Evolutionary conservation across 768 basidiomycete genomes (phyloP).

Genomic region (Termitomyces sp.): DNA sequence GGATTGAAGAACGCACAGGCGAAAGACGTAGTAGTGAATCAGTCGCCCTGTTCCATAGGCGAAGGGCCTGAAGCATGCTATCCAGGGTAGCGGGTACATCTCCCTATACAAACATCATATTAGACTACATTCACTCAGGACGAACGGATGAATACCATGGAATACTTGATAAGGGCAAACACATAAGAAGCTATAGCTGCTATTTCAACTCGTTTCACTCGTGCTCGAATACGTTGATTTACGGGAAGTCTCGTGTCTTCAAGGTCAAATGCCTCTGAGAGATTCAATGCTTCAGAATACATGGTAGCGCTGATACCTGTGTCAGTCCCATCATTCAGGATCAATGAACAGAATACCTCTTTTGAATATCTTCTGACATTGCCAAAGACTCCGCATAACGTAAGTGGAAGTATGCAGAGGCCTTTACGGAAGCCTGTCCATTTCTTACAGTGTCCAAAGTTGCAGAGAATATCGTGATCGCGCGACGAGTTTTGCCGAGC

Average conservation of each 20-base stretch:
- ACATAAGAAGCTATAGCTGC: constrained; percentile 69
- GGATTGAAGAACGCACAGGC: constrained; percentile 23
- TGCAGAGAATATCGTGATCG: constrained; percentile 58
- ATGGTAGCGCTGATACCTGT: constrained; percentile 31
- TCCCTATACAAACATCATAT: constrained; percentile 35
- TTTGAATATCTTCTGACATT: constrained; percentile 46
- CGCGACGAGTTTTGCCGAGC: constrained; percentile 70
- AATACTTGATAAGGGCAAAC: constrained; percentile 62
- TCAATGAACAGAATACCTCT: constrained; percentile 39
- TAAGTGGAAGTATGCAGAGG: constrained; percentile 50
- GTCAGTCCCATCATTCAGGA: not conserved
- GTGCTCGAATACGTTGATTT: constrained; percentile 49
- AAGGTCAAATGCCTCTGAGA: constrained; percentile 34
- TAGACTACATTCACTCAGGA: not conserved
- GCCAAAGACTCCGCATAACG: constrained; percentile 65
- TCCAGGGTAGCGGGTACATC: constrained; percentile 52
- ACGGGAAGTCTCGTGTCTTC: constrained; percentile 46
- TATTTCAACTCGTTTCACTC: constrained; percentile 57
- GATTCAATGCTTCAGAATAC: constrained; percentile 55
- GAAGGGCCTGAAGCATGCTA: constrained; percentile 60
- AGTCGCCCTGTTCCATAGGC: constrained; percentile 76
- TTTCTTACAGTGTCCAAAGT: constrained; percentile 39
- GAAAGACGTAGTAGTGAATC: constrained; percentile 60
- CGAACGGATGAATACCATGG: constrained; percentile 39
- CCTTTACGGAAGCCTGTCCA: constrained; percentile 43